A percentile compares a stretch with the other conserved stretches of the same genome.
Conservation (phyloP, 495 filamentous ascomycete species). For the Daldinia childiae region DNA sequence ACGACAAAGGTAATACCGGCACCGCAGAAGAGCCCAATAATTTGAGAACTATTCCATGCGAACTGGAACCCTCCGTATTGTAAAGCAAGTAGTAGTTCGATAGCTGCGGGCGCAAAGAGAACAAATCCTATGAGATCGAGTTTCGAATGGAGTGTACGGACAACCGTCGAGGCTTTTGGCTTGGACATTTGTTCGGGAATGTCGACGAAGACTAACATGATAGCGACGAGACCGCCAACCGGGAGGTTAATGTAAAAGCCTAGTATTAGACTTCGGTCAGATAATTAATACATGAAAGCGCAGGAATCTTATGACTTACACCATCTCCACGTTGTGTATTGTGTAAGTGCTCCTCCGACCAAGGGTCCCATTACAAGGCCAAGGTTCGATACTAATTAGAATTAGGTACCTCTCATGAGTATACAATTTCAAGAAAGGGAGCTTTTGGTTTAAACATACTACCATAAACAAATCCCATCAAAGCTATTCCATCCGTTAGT, state of each 20-base stretch:
- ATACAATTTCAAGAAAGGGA: not conserved
- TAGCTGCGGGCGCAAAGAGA: conserved; percentile 22
- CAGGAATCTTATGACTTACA: not conserved
- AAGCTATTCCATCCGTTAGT: not conserved
- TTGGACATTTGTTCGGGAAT: conserved; percentile 49
- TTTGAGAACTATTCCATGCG: conserved; percentile 52
- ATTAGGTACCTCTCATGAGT: not conserved
- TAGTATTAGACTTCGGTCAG: not conserved
- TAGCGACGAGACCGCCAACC: conserved; percentile 38
- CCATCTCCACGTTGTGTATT: not conserved
- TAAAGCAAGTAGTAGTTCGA: conserved; percentile 58
- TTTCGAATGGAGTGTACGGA: conserved; percentile 6
- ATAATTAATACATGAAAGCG: not conserved
- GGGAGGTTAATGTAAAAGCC: conserved; percentile 52
- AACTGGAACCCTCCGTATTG: conserved; percentile 56
- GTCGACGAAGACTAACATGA: conserved; percentile 52
- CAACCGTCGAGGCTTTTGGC: conserved; percentile 34
- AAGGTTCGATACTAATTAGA: not conserved
- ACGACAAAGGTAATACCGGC: conserved; percentile 43
- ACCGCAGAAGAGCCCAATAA: conserved; percentile 45
- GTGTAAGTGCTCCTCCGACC: not conserved
- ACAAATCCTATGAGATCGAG: not conserved
- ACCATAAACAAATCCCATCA: not conserved
- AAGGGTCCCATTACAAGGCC: not conserved
- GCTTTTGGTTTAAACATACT: not conserved